Base-by-base conservation (phyloP, 2,329 filamentous ascomycete genomes). In the Acrocalymma vagum region DNA sequence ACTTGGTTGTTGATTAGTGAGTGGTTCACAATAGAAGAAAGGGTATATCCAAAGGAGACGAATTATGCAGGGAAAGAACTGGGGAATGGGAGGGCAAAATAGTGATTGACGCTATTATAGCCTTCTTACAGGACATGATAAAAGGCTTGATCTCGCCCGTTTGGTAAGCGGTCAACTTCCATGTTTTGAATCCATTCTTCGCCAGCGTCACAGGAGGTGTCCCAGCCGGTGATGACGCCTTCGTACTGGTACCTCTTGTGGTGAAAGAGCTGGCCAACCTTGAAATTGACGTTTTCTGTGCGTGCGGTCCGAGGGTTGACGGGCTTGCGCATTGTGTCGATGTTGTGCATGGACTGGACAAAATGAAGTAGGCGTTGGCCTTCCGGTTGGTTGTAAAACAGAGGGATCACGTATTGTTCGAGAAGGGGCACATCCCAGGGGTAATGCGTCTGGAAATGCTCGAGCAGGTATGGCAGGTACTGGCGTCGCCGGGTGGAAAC, bases 201-300 rank as follows among this genome's bases (percentile, higher is more conserved):
- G 34, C 76, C 74, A 9, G 77, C 79, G 38, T 72, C 79, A 60
- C 78, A 86, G 48, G 78, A 76, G 11, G 74, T 72, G 33, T 88
- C 85, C 92, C 93, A 99, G n/a, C 92, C 92, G 10, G 87, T 89
- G 43, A 99, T 88, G 17, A 95, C 81, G 13, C 87, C 92, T 32
- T 85, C 76, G 65, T 93, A 96, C 14, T 80, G 75, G 65, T 94
- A 96, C 29, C 91, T 81, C 47, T 78, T 83, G 70, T 99, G 94
- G 31, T 79, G 80, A 64, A 97, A 95, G 6, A 96, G 80, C 57
- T 95, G 87, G 1, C 94, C 94, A 34, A 90, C 81, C 18, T 70
- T 70, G 48, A 62, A 69, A 2, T 33, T 34, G 7, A 69, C 61
- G 5, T 55, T 54, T 1, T 25, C 34, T 1, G 48, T 55, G 9